Conservation (phyloP, 805 yeast genomes). For the Cephaloascus fragrans region DNA sequence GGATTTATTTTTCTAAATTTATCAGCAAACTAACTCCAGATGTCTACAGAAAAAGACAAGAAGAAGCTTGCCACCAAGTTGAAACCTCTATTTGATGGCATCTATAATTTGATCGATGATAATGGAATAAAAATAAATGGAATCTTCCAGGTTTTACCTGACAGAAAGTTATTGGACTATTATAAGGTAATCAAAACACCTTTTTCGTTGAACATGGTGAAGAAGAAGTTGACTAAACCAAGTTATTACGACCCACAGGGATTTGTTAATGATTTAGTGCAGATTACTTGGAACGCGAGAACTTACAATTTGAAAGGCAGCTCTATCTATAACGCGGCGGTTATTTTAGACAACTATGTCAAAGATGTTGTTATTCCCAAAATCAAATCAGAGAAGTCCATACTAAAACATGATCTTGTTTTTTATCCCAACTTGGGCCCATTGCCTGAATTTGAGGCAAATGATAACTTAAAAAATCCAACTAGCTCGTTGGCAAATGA, state of each 20-base stretch:
- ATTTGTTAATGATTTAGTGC: constrained; percentile 70
- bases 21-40: not conserved
- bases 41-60: constrained; percentile 19
- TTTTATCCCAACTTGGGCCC: constrained; percentile 62
- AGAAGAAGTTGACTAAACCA: constrained; percentile 42
- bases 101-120: constrained; percentile 27
- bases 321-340: constrained; percentile 59
- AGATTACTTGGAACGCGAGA: constrained; percentile 85
- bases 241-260: constrained; percentile 54
- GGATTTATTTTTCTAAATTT: no score
- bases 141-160: constrained; percentile 68
- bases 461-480: not conserved
- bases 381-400: constrained; percentile 29
- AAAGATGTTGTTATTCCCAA: constrained; percentile 36
- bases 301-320: constrained; percentile 69
- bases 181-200: constrained; percentile 72
- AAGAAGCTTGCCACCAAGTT: constrained; percentile 25
- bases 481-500: not conserved
- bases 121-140: constrained; percentile 36
- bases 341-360: constrained; percentile 43
- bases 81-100: constrained; percentile 22
- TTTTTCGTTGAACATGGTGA: constrained; percentile 69
- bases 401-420: constrained; percentile 24
- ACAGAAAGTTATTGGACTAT: constrained; percentile 61
- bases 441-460: constrained; percentile 40